Base-by-base conservation (phyloP, 2,329 filamentous ascomycete genomes). In the Metarhizium sp. region DNA sequence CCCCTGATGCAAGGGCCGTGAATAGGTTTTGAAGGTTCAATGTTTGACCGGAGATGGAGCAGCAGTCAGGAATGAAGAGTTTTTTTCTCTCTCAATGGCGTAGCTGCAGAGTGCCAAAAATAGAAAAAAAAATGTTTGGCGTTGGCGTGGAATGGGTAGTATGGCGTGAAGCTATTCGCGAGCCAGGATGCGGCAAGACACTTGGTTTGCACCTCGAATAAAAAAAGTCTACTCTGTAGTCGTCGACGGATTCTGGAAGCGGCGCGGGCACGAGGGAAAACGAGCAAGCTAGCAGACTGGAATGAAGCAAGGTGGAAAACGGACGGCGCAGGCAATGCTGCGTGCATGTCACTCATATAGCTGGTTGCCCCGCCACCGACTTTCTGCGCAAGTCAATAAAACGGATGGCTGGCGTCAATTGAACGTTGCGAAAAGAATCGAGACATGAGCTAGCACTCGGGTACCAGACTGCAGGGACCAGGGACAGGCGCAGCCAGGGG, bases 291-390 rank as follows among this genome's bases (percentile, higher is more conserved):
- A 8, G 43, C 30, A 16, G 29, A 54, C 40, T 55, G 54, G 60
- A 62, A 61, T 57, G 54, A 49, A 29, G 45, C 30, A 53, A 25
- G 25, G 34, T 30, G 34, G 34, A 42, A 46, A 16, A 40, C 13
- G 38, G 38, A 16, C 38, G 52, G 43, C 14, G 40, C 6, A n/a
- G 46, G 51, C 51, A n/a, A 16, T 34, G 29, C 20, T 46, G 51
- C 51, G 45, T 49, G 53, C 49, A 55, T 55, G 56, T 47, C 57
- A 53, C 55, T 59, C 58, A 67, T 73, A 73, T 73, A 74, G 42
- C 58, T 64, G 64, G 75, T 76, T 77, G 74, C 73, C 75, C 74
- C 71, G 75, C 75, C 75, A 78, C 73, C 70, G 55, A 58, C 56
- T 65, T 70, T 69, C 66, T 61, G 61, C 55, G 63, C 64, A 64